phyloP scores from a whole-genome alignment of 2,329 filamentous ascomycete genomes.

The Penicillium psychrosexuale region DNA sequence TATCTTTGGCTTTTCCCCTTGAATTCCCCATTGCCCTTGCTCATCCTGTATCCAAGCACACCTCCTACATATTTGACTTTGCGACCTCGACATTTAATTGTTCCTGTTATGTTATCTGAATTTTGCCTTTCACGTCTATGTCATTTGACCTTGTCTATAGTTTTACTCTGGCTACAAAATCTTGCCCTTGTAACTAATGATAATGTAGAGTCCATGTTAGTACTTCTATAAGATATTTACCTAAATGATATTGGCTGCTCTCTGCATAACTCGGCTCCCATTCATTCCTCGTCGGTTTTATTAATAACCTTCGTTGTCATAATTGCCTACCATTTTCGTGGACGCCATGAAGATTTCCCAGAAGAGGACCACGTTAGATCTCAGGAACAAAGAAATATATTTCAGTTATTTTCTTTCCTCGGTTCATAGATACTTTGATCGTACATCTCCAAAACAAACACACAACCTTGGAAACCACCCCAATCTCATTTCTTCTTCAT shows the following conservation, averaged over 20 bases:
- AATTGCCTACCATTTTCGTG: background rate
- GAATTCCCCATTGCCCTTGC: conserved; percentile 1
- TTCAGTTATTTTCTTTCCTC: background rate
- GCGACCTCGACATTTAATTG: background rate
- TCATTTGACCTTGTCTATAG: background rate
- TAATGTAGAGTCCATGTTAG: background rate
- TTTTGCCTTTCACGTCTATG: too few relatives aligned
- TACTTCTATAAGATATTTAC: background rate
- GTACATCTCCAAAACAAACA: background rate
- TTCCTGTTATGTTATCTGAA: background rate
- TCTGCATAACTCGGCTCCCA: background rate
- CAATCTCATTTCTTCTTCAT: conserved; percentile 22
- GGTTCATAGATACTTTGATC: background rate
- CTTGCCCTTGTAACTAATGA: background rate
- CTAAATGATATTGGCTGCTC: too few relatives aligned
- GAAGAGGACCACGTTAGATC: background rate
- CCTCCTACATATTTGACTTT: background rate
- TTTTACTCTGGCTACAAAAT: background rate
- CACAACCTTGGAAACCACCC: background rate
- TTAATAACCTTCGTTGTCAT: background rate
- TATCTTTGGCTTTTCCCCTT: background rate
- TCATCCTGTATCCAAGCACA: conserved; percentile 1
- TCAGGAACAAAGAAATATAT: background rate
- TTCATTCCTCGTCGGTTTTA: background rate
- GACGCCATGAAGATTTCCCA: too few relatives aligned